These are phyloP conservation scores for Gleditsia sinensis DNA, from an alignment of 306 rosid genomes.

Conservation along the genomic window DNA sequence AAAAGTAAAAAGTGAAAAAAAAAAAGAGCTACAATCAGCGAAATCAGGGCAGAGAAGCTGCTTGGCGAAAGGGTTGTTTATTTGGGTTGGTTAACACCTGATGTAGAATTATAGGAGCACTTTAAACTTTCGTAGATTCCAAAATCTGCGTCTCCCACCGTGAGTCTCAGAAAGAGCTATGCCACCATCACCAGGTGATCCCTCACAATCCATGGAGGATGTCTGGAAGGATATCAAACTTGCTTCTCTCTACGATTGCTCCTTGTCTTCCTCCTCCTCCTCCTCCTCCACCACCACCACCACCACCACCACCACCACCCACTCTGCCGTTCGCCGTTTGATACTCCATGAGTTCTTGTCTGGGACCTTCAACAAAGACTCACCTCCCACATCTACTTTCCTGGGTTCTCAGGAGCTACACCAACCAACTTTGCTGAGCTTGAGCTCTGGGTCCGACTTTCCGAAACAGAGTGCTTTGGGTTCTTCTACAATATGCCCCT, in stretches of 20 bases:
- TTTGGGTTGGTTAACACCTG: too few relatives aligned
- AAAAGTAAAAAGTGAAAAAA: too few relatives aligned
- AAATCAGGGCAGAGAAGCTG: too few relatives aligned
- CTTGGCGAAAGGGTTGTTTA: too few relatives aligned
- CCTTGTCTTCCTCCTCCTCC: not conserved
- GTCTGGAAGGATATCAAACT: conserved; percentile 27
- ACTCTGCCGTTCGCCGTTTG: not conserved
- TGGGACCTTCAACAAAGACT: not conserved
- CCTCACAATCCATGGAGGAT: conserved; percentile 10
- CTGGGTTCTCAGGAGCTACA: not conserved
- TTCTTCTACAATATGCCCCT: not conserved
- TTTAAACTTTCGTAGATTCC: too few relatives aligned
- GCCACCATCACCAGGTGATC: not conserved
- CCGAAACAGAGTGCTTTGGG: not conserved
- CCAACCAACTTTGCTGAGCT: not conserved
- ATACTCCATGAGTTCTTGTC: conserved; percentile 1
- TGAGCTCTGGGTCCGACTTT: not conserved
- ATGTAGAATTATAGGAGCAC: too few relatives aligned
- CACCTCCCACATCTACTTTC: not conserved
- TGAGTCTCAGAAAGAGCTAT: too few relatives aligned
- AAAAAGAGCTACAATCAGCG: too few relatives aligned
- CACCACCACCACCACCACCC: not conserved
- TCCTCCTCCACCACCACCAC: not conserved
- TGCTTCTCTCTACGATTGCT: not conserved
- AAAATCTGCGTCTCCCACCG: too few relatives aligned